Evolutionary conservation across 345 rosid species (phyloP), one percentile per base, ranked within the genome.

Genomic region (Euphorbia pulcherrima): DNA sequence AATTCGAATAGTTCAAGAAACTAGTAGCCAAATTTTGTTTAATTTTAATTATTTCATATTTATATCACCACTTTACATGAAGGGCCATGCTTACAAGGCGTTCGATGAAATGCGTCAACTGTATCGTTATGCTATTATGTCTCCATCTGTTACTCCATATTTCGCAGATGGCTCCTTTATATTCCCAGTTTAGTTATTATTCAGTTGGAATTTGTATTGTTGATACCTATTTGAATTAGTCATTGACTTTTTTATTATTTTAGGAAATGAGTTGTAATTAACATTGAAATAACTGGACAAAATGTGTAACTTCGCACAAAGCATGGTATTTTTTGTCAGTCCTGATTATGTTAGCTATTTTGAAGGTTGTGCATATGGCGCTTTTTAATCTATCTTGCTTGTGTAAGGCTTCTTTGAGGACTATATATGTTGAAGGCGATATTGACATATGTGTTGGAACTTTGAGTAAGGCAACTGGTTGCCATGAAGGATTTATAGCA

Each of bases 391-490:
- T n/a, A n/a, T n/a, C n/a, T n/a, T n/a, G n/a, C n/a, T n/a, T n/a
- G n/a, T n/a, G n/a, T n/a, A n/a, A n/a, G n/a, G n/a, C n/a, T n/a
- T n/a, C n/a, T n/a, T n/a, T n/a, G n/a, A n/a, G 20, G 56, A 21
- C 14, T 56, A 23, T 17, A 47, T 12, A 29, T 18, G 13, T 11
- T 82, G 99, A 90, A 76, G 68, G 68, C 26, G 90, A 89, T 68
- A 82, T 93, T 70, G 99, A 93, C 78, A 65, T 90, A 78, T 89
- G 92, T 57, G 75, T 93, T 37, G 99, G 97, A 74, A 90, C 99
- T 65, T 76, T 94, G 75, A 94, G 99, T 75, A 94, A 94, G 70
- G 99, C 99, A 44, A 97, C 91, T 46, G 99, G 97, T 75, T 89
- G 97, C 88, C 96, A 86, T 69, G 99, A 97, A 30, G 99, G 99